These are phyloP conservation scores for Candida tetrigidarum DNA, from an alignment of 1,139 yeast species.

Conservation along the genomic window DNA sequence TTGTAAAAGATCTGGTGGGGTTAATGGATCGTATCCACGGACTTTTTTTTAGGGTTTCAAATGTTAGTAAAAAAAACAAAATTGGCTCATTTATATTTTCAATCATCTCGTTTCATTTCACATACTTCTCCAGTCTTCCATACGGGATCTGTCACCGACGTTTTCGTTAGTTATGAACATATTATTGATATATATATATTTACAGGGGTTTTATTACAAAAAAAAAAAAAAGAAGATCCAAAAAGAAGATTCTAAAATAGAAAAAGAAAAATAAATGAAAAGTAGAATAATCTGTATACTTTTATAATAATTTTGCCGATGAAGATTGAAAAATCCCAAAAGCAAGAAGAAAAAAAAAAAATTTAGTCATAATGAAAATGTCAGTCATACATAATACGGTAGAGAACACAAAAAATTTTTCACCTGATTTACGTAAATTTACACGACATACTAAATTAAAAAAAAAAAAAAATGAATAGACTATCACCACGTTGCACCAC, in stretches of 20 bases:
- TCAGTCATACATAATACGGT: not conserved
- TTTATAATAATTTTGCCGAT: not conserved
- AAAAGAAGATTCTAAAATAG: not conserved
- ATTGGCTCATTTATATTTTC: slow-evolving; percentile 19
- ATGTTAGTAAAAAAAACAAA: not conserved
- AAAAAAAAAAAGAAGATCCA: not conserved
- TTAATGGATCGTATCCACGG: slow-evolving; percentile 85
- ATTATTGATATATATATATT: not conserved
- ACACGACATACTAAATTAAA: not conserved
- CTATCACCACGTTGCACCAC: slow-evolving; percentile 2
- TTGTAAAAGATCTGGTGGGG: slow-evolving; percentile 85
- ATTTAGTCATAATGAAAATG: slow-evolving; percentile 1
- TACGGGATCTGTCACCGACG: slow-evolving; percentile 78
- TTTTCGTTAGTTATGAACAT: slow-evolving; percentile 84
- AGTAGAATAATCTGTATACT: not conserved
- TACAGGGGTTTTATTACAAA: slow-evolving; percentile 1
- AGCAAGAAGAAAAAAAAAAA: not conserved
- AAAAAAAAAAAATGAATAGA: too few species aligned
- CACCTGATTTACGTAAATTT: not conserved
- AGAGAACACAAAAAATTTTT: not conserved
- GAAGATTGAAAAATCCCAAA: not conserved
- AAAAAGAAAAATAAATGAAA: not conserved
- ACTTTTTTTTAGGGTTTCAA: slow-evolving; percentile 25
- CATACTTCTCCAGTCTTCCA: slow-evolving; percentile 91
- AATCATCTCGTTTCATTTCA: slow-evolving; percentile 16